Percentiles rank a stretch among this genome's conserved stretches.
Evolutionary conservation across 148 eudicot species (phyloP).

Genomic region (Rhododendron simsii): DNA sequence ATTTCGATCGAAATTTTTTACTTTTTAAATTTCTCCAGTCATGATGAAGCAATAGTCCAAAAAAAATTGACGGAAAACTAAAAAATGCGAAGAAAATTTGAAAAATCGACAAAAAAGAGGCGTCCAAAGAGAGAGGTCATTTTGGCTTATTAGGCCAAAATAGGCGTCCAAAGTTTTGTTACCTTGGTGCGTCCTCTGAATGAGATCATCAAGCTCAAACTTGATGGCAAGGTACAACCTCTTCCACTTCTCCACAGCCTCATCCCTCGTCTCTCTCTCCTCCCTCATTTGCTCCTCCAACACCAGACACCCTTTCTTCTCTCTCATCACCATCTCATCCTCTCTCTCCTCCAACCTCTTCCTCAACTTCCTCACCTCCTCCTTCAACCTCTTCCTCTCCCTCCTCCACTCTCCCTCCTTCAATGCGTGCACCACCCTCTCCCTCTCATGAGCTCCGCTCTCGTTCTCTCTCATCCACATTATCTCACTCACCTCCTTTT

Average conservation of each 20-base stretch:
- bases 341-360: constrained; percentile 35
- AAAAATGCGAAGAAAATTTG: too few species aligned
- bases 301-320: not conserved
- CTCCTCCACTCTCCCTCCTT: constrained; percentile 69
- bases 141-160: too few species aligned
- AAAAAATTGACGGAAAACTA: too few species aligned
- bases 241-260: constrained; percentile 80
- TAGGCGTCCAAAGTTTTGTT: not conserved
- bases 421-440: constrained; percentile 35
- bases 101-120: too few species aligned
- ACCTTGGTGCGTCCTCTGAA: constrained; percentile 77
- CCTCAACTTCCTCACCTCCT: constrained; percentile 41
- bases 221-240: constrained; percentile 73
- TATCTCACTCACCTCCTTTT: constrained; percentile 46
- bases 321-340: constrained; percentile 21
- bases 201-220: constrained; percentile 76
- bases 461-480: constrained; percentile 56
- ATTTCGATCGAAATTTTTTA: too few species aligned
- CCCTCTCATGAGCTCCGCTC: constrained; percentile 42
- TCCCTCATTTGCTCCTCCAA: constrained; percentile 45
- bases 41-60: too few species aligned
- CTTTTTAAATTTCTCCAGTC: too few species aligned
- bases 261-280: constrained; percentile 56
- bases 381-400: constrained; percentile 51
- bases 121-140: too few species aligned